Conservation (phyloP, 768 basidiomycete species). For the Macrolepiota albuminosa region DNA sequence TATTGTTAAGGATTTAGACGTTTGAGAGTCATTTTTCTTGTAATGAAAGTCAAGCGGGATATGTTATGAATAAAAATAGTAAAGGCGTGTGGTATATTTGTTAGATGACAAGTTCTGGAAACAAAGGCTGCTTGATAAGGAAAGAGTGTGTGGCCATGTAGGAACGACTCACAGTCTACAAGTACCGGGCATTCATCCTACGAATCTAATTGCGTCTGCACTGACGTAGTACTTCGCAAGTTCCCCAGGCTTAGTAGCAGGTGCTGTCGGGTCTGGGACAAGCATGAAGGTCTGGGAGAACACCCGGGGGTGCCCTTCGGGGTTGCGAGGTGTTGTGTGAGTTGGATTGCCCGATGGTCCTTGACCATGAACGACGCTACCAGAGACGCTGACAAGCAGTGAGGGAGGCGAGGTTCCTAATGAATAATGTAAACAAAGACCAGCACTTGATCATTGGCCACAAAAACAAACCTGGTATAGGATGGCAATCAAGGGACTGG, state of each 20-base stretch:
- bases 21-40: neutral
- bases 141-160: neutral
- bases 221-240: slow-evolving; percentile 80
- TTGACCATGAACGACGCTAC: slow-evolving; percentile 68
- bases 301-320: slow-evolving; percentile 78
- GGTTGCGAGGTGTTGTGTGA: slow-evolving; percentile 41
- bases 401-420: slow-evolving; percentile 76
- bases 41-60: slow-evolving; percentile 1
- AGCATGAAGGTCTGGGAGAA: slow-evolving; percentile 89
- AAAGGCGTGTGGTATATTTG: slow-evolving; percentile 2
- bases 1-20: neutral
- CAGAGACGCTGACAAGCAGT: slow-evolving; percentile 74
- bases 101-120: neutral
- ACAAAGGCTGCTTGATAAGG: neutral
- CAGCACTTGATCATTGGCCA: neutral
- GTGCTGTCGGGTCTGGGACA: slow-evolving; percentile 65
- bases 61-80: slow-evolving; percentile 1
- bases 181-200: slow-evolving; percentile 36
- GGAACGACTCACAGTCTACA: slow-evolving; percentile 12
- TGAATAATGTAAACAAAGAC: slow-evolving; percentile 1
- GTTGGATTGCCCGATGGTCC: slow-evolving; percentile 56
- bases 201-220: slow-evolving; percentile 77
- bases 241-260: slow-evolving; percentile 62
- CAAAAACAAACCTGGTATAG: slow-evolving; percentile 63
- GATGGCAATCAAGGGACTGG: slow-evolving; percentile 86